A percentile compares a stretch with the other conserved stretches of the same genome.
These are phyloP conservation scores for Xylaria sp. DNA, from an alignment of 2,329 filamentous ascomycete species.

Conservation along the genomic window DNA sequence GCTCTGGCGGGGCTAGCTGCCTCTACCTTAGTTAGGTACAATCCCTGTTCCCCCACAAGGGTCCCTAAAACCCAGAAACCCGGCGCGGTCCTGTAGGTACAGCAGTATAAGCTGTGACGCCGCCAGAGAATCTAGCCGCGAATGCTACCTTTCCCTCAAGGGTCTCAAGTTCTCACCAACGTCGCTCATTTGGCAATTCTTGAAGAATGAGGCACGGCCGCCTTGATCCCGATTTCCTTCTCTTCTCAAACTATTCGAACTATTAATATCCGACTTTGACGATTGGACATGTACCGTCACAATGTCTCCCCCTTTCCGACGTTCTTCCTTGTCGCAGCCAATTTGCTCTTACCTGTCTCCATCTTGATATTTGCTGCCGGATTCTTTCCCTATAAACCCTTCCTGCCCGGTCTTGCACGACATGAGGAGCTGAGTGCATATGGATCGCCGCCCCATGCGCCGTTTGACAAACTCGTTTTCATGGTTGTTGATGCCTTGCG, in stretches of 20 bases:
- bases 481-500: slow-evolving; percentile 98
- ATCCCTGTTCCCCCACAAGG: neutral
- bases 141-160: slow-evolving; percentile 3
- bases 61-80: slow-evolving; percentile 25
- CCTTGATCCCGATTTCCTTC: slow-evolving; percentile 4
- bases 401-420: slow-evolving; percentile 84
- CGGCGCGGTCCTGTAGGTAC: neutral
- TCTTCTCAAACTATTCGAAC: slow-evolving; percentile 20
- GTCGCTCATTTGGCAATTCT: slow-evolving; percentile 30
- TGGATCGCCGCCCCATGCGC: slow-evolving; percentile 69
- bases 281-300: slow-evolving; percentile 47
- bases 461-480: slow-evolving; percentile 91
- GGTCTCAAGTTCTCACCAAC: slow-evolving; percentile 20
- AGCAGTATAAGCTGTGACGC: slow-evolving; percentile 7
- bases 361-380: slow-evolving; percentile 84
- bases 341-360: slow-evolving; percentile 80
- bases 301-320: slow-evolving; percentile 48
- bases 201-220: slow-evolving; percentile 21
- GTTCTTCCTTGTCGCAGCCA: slow-evolving; percentile 71
- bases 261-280: neutral
- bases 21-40: neutral
- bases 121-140: neutral
- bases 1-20: neutral
- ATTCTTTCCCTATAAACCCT: slow-evolving; percentile 98
- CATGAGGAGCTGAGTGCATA: slow-evolving; percentile 67